Conservation (phyloP, 2,329 filamentous ascomycete species). For the Exophiala spinifera region DNA sequence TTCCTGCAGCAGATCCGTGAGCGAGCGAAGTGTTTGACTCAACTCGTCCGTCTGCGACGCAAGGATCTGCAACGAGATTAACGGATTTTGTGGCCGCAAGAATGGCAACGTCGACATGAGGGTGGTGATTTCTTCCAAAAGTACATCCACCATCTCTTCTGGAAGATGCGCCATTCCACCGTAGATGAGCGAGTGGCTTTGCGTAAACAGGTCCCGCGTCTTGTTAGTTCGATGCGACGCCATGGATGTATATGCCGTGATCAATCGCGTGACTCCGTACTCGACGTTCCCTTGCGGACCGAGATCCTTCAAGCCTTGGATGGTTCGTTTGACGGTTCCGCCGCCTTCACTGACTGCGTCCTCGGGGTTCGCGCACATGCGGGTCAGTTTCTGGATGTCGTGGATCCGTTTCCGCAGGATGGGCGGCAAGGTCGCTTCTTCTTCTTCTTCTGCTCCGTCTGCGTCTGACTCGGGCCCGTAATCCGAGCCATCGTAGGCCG, state of each 20-base stretch:
- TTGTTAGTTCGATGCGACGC: slow-evolving; percentile 60
- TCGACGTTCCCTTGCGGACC: slow-evolving; percentile 56
- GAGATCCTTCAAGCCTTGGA: slow-evolving; percentile 52
- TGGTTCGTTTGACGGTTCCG: slow-evolving; percentile 51
- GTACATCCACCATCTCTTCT: slow-evolving; percentile 53
- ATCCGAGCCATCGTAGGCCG: slow-evolving; percentile 57
- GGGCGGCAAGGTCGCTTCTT: slow-evolving; percentile 49
- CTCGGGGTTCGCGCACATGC: slow-evolving; percentile 36
- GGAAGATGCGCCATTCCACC: slow-evolving; percentile 44
- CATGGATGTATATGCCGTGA: slow-evolving; percentile 57
- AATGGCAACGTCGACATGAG: slow-evolving; percentile 52
- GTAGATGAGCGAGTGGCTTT: slow-evolving; percentile 57
- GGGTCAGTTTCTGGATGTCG: slow-evolving; percentile 53
- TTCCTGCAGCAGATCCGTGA: slow-evolving; percentile 93
- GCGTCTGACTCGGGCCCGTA: slow-evolving; percentile 57
- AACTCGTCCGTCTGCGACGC: slow-evolving; percentile 70
- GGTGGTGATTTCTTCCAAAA: slow-evolving; percentile 56
- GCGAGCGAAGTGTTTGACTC: slow-evolving; percentile 74
- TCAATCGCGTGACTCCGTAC: slow-evolving; percentile 55
- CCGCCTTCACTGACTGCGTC: slow-evolving; percentile 46
- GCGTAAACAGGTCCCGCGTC: slow-evolving; percentile 57
- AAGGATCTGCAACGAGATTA: slow-evolving; percentile 65
- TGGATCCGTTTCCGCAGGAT: slow-evolving; percentile 55
- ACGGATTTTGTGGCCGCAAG: slow-evolving; percentile 45
- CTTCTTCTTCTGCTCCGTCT: slow-evolving; percentile 48